These are phyloP conservation scores for Piper longum DNA, from an alignment of 164 flowering plant genomes.

Conservation along the genomic window DNA sequence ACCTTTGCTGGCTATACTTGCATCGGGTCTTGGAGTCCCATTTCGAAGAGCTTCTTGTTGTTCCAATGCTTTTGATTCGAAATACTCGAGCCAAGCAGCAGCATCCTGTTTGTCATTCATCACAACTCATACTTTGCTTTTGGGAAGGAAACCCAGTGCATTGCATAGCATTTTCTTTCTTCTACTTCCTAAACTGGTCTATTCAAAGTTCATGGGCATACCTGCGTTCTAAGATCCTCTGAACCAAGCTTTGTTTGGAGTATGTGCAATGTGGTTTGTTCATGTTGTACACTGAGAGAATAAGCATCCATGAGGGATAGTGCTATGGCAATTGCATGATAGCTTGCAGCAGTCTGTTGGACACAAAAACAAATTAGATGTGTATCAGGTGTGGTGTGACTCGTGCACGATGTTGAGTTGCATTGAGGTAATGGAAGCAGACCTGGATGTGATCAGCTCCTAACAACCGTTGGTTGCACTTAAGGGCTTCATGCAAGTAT, in stretches of 20 bases:
- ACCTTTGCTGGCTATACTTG: constrained; percentile 90
- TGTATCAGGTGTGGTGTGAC: not conserved
- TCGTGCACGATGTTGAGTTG: not conserved
- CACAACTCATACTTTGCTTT: not conserved
- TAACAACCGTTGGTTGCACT: constrained; percentile 68
- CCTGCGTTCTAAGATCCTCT: constrained; percentile 90
- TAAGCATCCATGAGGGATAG: constrained; percentile 90
- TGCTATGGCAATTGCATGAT: constrained; percentile 93
- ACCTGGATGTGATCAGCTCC: constrained; percentile 93
- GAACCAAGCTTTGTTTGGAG: constrained; percentile 71
- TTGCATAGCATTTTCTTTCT: not conserved
- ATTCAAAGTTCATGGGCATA: constrained; percentile 5
- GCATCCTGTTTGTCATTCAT: constrained; percentile 46
- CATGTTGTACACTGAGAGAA: constrained; percentile 85
- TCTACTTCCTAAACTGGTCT: not conserved
- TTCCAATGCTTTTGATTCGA: constrained; percentile 77
- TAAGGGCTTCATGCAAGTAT: constrained; percentile 89
- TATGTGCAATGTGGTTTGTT: constrained; percentile 76
- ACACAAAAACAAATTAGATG: not conserved
- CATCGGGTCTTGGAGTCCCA: constrained; percentile 83
- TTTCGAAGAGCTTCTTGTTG: constrained; percentile 87
- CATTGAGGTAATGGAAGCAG: constrained; percentile 12
- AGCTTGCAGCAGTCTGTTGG: constrained; percentile 82
- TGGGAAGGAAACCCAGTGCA: not conserved
- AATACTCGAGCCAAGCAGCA: constrained; percentile 93